These are phyloP conservation scores for Mimosa pudica DNA, from an alignment of 306 rosid genomes.

Conservation along the genomic window DNA sequence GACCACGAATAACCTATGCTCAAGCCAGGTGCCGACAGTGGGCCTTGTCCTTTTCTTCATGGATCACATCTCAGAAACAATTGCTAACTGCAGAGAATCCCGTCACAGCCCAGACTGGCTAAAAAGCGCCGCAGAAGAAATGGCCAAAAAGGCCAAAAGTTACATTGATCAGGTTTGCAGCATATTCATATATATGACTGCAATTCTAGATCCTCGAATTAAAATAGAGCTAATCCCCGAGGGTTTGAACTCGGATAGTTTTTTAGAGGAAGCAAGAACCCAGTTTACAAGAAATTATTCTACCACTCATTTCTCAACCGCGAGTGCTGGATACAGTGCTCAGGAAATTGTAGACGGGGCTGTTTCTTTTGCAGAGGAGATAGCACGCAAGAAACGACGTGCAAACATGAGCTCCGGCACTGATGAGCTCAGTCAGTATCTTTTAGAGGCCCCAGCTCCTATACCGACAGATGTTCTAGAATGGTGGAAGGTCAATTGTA, in stretches of 20 bases:
- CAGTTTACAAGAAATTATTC: slow-evolving; percentile 81
- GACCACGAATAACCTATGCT: slow-evolving; percentile 91
- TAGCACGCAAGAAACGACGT: slow-evolving; percentile 90
- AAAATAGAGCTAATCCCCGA: slow-evolving; percentile 95
- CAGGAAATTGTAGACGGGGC: slow-evolving; percentile 78
- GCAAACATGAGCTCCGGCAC: slow-evolving; percentile 71
- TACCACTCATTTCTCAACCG: slow-evolving; percentile 66
- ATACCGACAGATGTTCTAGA: slow-evolving; percentile 87
- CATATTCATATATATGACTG: slow-evolving; percentile 84
- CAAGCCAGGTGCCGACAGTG: slow-evolving; percentile 76
- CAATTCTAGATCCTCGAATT: slow-evolving; percentile 92
- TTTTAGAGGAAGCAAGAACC: slow-evolving; percentile 82
- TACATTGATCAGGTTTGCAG: slow-evolving; percentile 81
- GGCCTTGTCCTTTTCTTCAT: slow-evolving; percentile 94
- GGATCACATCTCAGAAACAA: slow-evolving; percentile 96
- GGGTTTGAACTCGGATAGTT: slow-evolving; percentile 64
- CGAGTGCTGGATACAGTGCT: slow-evolving; percentile 63
- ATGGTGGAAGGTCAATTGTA: slow-evolving; percentile 92
- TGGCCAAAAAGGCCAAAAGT: slow-evolving; percentile 77
- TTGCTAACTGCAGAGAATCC: slow-evolving; percentile 73
- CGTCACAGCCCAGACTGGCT: slow-evolving; percentile 86
- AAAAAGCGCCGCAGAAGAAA: slow-evolving; percentile 83
- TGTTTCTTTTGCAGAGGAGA: slow-evolving; percentile 94
- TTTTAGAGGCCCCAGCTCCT: slow-evolving; percentile 87
- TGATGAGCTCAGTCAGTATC: slow-evolving; percentile 93